Evolutionary conservation across 495 filamentous ascomycete genomes (phyloP), one percentile per base, ranked within the genome.

Genomic region (Hyphodiscus hymeniophilus): DNA sequence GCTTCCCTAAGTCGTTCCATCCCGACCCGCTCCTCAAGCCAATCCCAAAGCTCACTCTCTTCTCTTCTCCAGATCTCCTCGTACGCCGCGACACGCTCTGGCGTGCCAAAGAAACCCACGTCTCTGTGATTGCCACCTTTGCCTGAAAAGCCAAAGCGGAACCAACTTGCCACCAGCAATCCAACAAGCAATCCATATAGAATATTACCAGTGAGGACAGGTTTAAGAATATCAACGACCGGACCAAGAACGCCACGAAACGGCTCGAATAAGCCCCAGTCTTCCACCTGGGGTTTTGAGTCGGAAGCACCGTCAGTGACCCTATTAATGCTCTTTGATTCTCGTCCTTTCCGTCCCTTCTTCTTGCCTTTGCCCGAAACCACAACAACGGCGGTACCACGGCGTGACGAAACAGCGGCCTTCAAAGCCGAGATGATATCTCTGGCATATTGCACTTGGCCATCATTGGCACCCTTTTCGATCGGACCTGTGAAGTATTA

Each of bases 401-500:
- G 65, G n/a, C 80, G 77, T 18, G 82, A 74, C 30, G 77, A 74
- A 38, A 95, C 76, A 30, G 82, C 84, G 13, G 71, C 68, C 56
- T 82, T 86, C n/a, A 97, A 69, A 28, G 79, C 68, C 8, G 81
- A 75, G 36, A 87, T 71, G 2, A 97, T 63, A 44, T 89, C 84
- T 57, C 80, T 87, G 43, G 81, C 82, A 60, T 94, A 94, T 23
- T 81, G 66, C 1, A 70, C 72, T 63, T 99, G 92, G 22, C 92
- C 92, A 44, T 96, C 90, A 52, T 85, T 89, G 8, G 89, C 87
- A 45, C 88, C 90, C 63, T 94, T 95, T 63, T 98, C 92, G 58
- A 98, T 98, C 18, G 92, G 85, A 43, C 86, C 90, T 72, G 30
- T 4, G 22, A 30, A 8, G 28, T 12, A 31, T 63, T 35, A 60